These are phyloP conservation scores for Leccinum arenicola DNA, from an alignment of 768 basidiomycete species.

Conservation along the genomic window DNA sequence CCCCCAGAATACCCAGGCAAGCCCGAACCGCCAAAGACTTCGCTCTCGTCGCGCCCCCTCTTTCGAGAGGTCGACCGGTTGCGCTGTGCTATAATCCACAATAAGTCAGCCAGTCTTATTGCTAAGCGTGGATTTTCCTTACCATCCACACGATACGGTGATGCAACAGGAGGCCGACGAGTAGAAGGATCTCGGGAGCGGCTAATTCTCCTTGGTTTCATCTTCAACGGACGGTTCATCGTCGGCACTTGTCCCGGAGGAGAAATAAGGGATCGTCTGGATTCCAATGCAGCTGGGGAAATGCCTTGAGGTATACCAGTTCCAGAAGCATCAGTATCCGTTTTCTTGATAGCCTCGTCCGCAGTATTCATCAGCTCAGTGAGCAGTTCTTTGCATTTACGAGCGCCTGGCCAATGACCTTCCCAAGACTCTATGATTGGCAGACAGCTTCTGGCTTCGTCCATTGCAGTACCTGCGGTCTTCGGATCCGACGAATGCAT, in stretches of 20 bases:
- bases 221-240: slow-evolving; percentile 49
- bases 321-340: slow-evolving; percentile 16
- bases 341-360: slow-evolving; percentile 56
- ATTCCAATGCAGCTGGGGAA: slow-evolving; percentile 42
- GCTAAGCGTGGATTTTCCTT: slow-evolving; percentile 29
- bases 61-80: slow-evolving; percentile 76
- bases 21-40: slow-evolving; percentile 43
- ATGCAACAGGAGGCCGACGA: slow-evolving; percentile 55
- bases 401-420: slow-evolving; percentile 83
- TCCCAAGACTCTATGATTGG: slow-evolving; percentile 76
- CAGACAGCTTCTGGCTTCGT: slow-evolving; percentile 75
- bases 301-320: slow-evolving; percentile 27
- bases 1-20: slow-evolving; percentile 48
- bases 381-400: slow-evolving; percentile 82
- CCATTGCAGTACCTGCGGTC: slow-evolving; percentile 70
- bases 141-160: slow-evolving; percentile 67
- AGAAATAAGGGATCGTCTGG: slow-evolving; percentile 52
- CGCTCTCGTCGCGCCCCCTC: slow-evolving; percentile 67
- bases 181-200: slow-evolving; percentile 56
- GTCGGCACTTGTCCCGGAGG: slow-evolving; percentile 41
- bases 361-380: slow-evolving; percentile 68
- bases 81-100: slow-evolving; percentile 47
- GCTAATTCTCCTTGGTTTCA: slow-evolving; percentile 50
- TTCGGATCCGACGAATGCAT: slow-evolving; percentile 76
- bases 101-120: slow-evolving; percentile 15